Evolutionary conservation across 208 protist genomes (phyloP).

Genomic region (Vickermania ingenoplastis): DNA sequence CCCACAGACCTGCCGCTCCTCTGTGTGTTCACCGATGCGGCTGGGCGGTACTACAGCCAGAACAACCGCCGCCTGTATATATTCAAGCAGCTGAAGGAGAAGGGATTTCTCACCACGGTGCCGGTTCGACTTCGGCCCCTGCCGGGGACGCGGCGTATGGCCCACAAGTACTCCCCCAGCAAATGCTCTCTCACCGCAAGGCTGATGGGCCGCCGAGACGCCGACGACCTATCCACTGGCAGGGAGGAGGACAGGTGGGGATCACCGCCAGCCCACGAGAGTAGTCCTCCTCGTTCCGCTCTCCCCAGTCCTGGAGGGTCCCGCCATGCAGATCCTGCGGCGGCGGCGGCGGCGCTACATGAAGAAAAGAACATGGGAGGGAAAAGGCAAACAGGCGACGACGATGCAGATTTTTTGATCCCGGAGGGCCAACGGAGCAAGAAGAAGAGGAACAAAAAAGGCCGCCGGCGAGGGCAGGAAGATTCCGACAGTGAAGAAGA

Average conservation of each 20-base stretch:
- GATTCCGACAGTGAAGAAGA: no score
- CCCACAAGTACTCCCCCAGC: slow-evolving; percentile 56
- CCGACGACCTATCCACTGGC: neutral
- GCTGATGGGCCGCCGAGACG: slow-evolving; percentile 38
- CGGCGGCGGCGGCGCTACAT: no score
- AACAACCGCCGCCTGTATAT: slow-evolving; percentile 83
- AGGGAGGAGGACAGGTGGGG: slow-evolving; percentile 9
- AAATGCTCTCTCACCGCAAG: slow-evolving; percentile 66
- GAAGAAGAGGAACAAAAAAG: no score
- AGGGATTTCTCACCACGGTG: slow-evolving; percentile 31
- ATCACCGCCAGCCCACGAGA: neutral
- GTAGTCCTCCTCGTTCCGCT: no score
- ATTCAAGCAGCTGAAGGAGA: slow-evolving; percentile 59
- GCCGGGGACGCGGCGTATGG: slow-evolving; percentile 60
- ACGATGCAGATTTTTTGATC: no score
- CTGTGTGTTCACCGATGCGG: slow-evolving; percentile 45
- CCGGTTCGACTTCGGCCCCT: slow-evolving; percentile 57
- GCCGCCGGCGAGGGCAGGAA: no score
- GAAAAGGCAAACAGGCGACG: no score
- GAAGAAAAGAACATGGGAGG: no score
- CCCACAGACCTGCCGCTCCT: slow-evolving; percentile 60
- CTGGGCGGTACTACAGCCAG: slow-evolving; percentile 53
- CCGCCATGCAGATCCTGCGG: no score
- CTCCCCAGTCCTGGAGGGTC: no score
- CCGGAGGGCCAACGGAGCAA: no score